Conservation (phyloP, 2,329 filamentous ascomycete genomes). For the Colletotrichum sp. region DNA sequence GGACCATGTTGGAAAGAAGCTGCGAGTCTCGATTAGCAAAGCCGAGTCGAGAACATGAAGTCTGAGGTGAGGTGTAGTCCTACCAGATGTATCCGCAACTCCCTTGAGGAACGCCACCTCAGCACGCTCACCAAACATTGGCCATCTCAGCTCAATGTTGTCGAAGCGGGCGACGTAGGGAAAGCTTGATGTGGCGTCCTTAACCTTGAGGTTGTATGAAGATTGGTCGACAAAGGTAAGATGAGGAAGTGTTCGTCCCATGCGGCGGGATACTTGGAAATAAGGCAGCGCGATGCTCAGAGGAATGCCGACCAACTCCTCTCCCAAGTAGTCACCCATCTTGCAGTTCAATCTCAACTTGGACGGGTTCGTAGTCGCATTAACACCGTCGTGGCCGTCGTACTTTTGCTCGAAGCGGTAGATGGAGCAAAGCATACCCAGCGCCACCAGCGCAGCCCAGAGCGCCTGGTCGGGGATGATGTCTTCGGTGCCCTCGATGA, state of each 20-base stretch:
- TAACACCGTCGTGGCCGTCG: conserved; percentile 55
- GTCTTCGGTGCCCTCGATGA: conserved; percentile 53
- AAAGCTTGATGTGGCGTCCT: conserved; percentile 50
- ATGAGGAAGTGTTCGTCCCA: conserved; percentile 56
- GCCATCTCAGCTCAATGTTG: conserved; percentile 59
- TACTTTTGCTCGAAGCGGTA: conserved; percentile 58
- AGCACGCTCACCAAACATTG: conserved; percentile 56
- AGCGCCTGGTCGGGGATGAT: conserved; percentile 56
- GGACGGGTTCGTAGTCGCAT: conserved; percentile 33
- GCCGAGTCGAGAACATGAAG: neutral
- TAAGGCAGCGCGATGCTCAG: conserved; percentile 53
- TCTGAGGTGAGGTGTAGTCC: neutral
- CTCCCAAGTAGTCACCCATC: conserved; percentile 54
- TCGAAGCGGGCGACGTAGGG: conserved; percentile 57
- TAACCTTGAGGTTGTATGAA: conserved; percentile 56
- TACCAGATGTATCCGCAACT: conserved; percentile 50
- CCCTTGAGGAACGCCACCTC: conserved; percentile 58
- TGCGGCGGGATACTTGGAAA: conserved; percentile 52
- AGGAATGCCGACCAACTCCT: conserved; percentile 55
- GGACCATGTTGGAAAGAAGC: conserved; percentile 56
- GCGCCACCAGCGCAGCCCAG: conserved; percentile 56
- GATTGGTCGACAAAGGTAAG: conserved; percentile 59
- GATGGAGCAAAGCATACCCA: conserved; percentile 59
- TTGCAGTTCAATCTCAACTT: conserved; percentile 38
- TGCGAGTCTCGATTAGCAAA: conserved; percentile 11